These are phyloP conservation scores for Opeltia flavorubescens DNA, from an alignment of 495 filamentous ascomycete genomes.

Conservation along the genomic window DNA sequence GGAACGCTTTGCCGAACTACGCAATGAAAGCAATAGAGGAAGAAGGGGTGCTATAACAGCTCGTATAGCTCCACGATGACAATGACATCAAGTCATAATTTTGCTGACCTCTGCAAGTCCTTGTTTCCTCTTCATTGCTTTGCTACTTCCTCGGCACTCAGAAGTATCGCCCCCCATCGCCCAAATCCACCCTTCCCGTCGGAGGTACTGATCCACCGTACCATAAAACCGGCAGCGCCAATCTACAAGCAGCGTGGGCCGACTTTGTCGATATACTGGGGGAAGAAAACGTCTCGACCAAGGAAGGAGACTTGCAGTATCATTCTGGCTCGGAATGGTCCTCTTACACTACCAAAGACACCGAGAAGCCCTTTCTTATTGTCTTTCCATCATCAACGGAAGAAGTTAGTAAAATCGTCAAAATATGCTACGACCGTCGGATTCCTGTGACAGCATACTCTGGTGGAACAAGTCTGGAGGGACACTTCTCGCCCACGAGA, in stretches of 20 bases:
- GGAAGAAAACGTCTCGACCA: slow-evolving; percentile 68
- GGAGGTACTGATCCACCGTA: slow-evolving; percentile 39
- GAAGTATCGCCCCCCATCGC: slow-evolving; percentile 41
- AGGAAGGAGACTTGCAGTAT: slow-evolving; percentile 44
- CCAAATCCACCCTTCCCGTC: slow-evolving; percentile 62
- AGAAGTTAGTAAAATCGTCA: slow-evolving; percentile 59
- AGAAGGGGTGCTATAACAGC: slow-evolving; percentile 50
- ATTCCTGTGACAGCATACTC: slow-evolving; percentile 67
- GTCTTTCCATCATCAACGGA: slow-evolving; percentile 53
- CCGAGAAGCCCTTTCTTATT: slow-evolving; percentile 42
- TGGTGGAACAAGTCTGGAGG: slow-evolving; percentile 68
- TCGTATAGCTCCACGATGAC: slow-evolving; percentile 34
- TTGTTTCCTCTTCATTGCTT: slow-evolving; percentile 44
- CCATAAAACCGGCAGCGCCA: slow-evolving; percentile 57
- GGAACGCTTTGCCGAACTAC: slow-evolving; percentile 44
- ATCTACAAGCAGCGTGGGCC: slow-evolving; percentile 85
- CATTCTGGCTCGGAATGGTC: slow-evolving; percentile 87
- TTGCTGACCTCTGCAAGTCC: slow-evolving; percentile 21
- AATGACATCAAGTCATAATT: too few species aligned
- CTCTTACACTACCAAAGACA: slow-evolving; percentile 46
- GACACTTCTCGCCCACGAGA: slow-evolving; percentile 60
- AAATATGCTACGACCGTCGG: slow-evolving; percentile 51
- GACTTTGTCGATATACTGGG: slow-evolving; percentile 82
- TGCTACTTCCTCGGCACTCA: slow-evolving; percentile 61
- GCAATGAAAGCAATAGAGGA: slow-evolving; percentile 36